phyloP scores from a whole-genome alignment of 768 basidiomycete species.

The Pisolithus microcarpus region DNA sequence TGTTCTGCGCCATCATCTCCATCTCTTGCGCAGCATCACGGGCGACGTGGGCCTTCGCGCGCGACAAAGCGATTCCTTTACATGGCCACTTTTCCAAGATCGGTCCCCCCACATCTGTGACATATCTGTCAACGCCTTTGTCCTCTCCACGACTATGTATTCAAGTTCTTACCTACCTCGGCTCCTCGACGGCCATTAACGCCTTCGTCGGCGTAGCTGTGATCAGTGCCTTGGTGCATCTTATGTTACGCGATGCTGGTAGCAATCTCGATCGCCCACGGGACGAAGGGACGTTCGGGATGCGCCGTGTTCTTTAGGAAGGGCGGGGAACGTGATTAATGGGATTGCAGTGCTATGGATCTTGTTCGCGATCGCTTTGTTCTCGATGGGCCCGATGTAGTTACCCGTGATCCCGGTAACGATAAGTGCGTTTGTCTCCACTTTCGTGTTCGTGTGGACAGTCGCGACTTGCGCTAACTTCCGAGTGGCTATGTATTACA shows the following conservation, averaged over 20 bases:
- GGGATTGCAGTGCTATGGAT: slow-evolving; percentile 51
- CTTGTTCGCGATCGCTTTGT: slow-evolving; percentile 53
- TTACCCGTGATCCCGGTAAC: slow-evolving; percentile 44
- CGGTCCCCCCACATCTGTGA: too few relatives aligned
- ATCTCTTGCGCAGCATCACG: slow-evolving; percentile 62
- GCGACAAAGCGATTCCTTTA: too few relatives aligned
- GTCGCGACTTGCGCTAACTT: background rate
- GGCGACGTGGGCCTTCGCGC: too few relatives aligned
- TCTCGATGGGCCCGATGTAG: slow-evolving; percentile 56
- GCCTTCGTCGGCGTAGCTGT: slow-evolving; percentile 62
- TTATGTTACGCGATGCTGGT: slow-evolving; percentile 49
- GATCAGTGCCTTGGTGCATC: slow-evolving; percentile 57
- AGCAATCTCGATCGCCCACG: slow-evolving; percentile 41
- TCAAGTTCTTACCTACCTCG: slow-evolving; percentile 56
- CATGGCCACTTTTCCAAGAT: too few relatives aligned
- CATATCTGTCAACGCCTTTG: slow-evolving; percentile 55
- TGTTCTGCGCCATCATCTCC: slow-evolving; percentile 63
- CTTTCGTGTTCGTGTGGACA: background rate
- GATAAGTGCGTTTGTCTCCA: slow-evolving; percentile 36
- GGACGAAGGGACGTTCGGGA: slow-evolving; percentile 37
- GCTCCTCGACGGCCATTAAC: slow-evolving; percentile 56
- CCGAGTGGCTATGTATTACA: slow-evolving; percentile 17
- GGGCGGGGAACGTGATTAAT: slow-evolving; percentile 41
- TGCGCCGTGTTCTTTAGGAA: slow-evolving; percentile 47
- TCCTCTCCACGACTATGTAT: slow-evolving; percentile 46